phyloP scores from a whole-genome alignment of 106 monocot genomes.

The Gastrodia elata region DNA sequence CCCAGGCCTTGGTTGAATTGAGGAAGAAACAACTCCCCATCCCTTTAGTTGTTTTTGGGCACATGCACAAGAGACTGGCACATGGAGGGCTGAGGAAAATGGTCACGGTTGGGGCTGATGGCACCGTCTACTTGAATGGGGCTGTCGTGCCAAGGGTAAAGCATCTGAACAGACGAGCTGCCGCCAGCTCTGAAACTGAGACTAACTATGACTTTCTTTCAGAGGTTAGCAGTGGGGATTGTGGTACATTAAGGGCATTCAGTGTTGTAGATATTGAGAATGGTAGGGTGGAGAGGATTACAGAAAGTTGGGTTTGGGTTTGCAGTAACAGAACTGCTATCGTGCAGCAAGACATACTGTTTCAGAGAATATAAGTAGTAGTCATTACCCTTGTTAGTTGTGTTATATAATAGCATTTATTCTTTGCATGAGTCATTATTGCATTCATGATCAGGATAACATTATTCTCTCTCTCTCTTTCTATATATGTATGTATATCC shows the following conservation, averaged over 20 bases:
- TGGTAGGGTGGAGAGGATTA: conserved; percentile 41
- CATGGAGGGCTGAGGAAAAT: conserved; percentile 67
- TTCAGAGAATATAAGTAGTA: conserved; percentile 11
- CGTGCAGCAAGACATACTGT: conserved; percentile 48
- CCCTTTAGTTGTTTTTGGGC: conserved; percentile 86
- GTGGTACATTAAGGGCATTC: conserved; percentile 51
- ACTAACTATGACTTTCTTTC: conserved; percentile 2
- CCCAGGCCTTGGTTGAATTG: conserved; percentile 54
- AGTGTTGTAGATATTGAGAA: conserved; percentile 46
- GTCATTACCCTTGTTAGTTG: not conserved
- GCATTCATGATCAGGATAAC: not conserved
- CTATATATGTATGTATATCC: too few relatives aligned
- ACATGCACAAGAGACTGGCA: conserved; percentile 80
- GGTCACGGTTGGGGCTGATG: conserved; percentile 43
- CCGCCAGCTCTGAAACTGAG: not conserved
- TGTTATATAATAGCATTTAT: not conserved
- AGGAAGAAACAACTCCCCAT: conserved; percentile 32
- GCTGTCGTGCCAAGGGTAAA: conserved; percentile 86
- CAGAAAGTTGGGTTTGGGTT: conserved; percentile 67
- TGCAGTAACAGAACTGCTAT: conserved; percentile 14
- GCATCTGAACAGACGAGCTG: not conserved
- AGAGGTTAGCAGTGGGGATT: not conserved
- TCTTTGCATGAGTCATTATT: not conserved
- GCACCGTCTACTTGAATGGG: conserved; percentile 77
- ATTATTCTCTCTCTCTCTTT: too few relatives aligned